Evolutionary conservation across 148 eudicot genomes (phyloP).

Genomic region (Amaranthus cruentus): DNA sequence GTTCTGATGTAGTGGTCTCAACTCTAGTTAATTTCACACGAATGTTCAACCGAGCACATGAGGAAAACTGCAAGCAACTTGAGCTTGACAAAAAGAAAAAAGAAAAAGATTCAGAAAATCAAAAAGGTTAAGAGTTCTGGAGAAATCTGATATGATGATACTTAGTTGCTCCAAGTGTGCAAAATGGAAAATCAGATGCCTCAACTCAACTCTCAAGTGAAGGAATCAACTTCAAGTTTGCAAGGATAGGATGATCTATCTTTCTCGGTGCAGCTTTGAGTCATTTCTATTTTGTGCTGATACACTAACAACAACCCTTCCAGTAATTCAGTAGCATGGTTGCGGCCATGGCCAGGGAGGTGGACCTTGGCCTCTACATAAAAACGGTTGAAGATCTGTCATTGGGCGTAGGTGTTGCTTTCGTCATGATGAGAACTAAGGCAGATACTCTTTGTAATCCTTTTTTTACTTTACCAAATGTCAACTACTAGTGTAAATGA

Average conservation of each 20-base stretch:
- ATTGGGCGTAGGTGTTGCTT: background rate
- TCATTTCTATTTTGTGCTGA: background rate
- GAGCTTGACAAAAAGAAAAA: conserved; percentile 71
- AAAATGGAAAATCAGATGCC: conserved; percentile 21
- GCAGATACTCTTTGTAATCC: background rate
- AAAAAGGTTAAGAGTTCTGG: conserved; percentile 29
- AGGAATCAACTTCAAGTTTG: background rate
- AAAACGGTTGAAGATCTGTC: too few species aligned
- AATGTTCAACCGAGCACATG: conserved; percentile 67
- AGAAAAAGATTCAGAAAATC: conserved; percentile 52
- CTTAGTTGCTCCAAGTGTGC: conserved; percentile 23
- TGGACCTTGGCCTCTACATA: too few species aligned
- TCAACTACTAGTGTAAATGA: background rate
- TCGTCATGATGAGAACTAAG: background rate
- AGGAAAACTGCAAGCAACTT: conserved; percentile 67
- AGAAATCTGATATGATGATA: conserved; percentile 18
- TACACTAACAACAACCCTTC: background rate
- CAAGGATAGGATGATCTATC: background rate
- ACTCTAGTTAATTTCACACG: conserved; percentile 67
- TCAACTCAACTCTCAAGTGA: background rate
- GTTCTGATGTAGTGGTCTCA: conserved; percentile 52
- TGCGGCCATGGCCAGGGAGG: too few species aligned
- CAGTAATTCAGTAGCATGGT: background rate
- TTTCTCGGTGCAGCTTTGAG: background rate
- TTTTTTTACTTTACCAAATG: background rate